Percentiles rank a stretch among this genome's conserved stretches.
phyloP scores from a whole-genome alignment of 805 yeast genomes.

The Starmerella stigmatis region DNA sequence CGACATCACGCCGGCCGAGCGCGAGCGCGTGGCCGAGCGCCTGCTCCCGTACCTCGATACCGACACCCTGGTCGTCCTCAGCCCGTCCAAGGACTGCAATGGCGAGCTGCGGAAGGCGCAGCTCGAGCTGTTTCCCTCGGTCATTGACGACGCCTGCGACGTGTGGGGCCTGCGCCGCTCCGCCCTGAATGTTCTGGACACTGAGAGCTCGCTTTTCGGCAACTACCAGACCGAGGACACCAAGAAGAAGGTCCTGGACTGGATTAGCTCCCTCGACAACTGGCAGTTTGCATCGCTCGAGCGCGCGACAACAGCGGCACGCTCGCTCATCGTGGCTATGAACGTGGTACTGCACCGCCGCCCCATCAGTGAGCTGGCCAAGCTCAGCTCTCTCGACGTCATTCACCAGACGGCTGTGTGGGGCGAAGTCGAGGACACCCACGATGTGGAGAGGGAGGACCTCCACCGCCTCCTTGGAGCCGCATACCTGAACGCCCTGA shows the following conservation, averaged over 20 bases:
- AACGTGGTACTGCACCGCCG: constrained; percentile 40
- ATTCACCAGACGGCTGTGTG: constrained; percentile 77
- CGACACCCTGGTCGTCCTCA: constrained; percentile 79
- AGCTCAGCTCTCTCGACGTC: constrained; percentile 69
- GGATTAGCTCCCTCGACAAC: constrained; percentile 50
- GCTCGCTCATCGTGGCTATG: constrained; percentile 77
- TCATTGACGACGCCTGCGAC: constrained; percentile 56
- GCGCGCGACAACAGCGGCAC: constrained; percentile 73
- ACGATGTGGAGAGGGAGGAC: constrained; percentile 92
- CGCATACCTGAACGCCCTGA: constrained; percentile 43
- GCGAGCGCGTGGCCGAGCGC: constrained; percentile 47
- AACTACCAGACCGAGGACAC: constrained; percentile 57
- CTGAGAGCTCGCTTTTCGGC: constrained; percentile 74
- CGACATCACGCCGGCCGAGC: constrained; percentile 52
- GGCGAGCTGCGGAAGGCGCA: constrained; percentile 76
- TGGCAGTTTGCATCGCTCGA: constrained; percentile 86
- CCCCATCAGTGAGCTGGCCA: constrained; percentile 59
- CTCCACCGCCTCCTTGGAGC: constrained; percentile 71
- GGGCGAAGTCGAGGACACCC: constrained; percentile 99
- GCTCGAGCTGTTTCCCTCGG: constrained; percentile 62
- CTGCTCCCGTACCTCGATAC: constrained; percentile 82
- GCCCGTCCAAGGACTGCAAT: constrained; percentile 71
- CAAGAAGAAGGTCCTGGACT: constrained; percentile 50
- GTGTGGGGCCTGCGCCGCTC: constrained; percentile 34
- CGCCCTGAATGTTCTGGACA: constrained; percentile 52